Evolutionary conservation across 2,329 filamentous ascomycete genomes (phyloP), one percentile per base, ranked within the genome.

Genomic region (Aspergillus clavatus): DNA sequence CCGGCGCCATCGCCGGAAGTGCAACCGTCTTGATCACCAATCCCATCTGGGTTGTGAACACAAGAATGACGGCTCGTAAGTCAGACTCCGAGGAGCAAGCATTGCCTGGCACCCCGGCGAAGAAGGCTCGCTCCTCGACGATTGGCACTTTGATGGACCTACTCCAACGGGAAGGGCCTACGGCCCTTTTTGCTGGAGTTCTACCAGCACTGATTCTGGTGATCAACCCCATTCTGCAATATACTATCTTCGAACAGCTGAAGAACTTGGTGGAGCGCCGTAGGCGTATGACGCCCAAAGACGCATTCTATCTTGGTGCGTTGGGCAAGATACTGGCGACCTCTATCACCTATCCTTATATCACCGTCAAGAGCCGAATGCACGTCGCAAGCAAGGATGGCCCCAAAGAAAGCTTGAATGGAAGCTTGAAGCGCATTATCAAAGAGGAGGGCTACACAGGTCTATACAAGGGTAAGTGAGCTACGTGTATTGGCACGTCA

Each of bases 1-100:
- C 93, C 3, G 93, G 93, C 55, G 93, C 93, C 46, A 78, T 98
- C 58, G 93, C 93, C 31, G 93, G 93, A 10, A 90, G 85, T 55
- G 91, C 91, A 10, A 98, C 93, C 14, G 93, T 98, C 55, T 78
- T 98, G 62, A 78, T 96, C 62, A 98, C 93, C 50, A 98, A 98
- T 75, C 93, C 93, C 38, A 98, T 98, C 72, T 98, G 93, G 93
- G 93, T 98, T 41, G 78, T 98, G 68, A 98, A 98, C 77, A 98
- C 93, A 43, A 86, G 93, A 63, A 94, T 98, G 86, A 98, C 93
- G 18, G 91, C 93, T 40, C 83, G 89, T 60, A 85, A 86, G 72
- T 80, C 81, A n/a, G 73, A 76, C 38, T 56, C 51, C 54, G 71
- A 69, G 2, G 67, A 71, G 42, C 65, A 72, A 52, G 68, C 70